These are phyloP conservation scores for Fusarium temperatum DNA, from an alignment of 2,329 filamentous ascomycete species.

Conservation along the genomic window DNA sequence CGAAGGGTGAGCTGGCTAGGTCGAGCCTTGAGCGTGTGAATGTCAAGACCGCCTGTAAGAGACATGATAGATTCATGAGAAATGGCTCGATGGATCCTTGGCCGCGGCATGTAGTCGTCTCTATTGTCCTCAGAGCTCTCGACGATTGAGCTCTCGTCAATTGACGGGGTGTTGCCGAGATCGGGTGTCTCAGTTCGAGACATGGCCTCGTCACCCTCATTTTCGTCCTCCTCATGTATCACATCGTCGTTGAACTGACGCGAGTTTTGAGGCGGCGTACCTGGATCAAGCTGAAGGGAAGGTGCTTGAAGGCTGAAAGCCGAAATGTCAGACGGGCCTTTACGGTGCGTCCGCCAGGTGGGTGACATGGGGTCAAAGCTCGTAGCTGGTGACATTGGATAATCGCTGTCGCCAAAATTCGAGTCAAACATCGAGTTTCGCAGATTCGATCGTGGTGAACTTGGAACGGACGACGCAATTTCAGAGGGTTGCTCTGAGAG, in stretches of 20 bases:
- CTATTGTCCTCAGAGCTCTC: constrained; percentile 45
- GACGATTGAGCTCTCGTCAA: constrained; percentile 49
- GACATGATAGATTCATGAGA: constrained; percentile 94
- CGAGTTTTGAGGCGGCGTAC: constrained; percentile 36
- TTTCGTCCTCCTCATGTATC: constrained; percentile 53
- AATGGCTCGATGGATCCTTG: constrained; percentile 68
- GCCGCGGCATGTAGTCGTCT: constrained; percentile 51
- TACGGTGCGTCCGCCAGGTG: constrained; percentile 63
- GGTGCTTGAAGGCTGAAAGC: constrained; percentile 57
- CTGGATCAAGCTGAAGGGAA: constrained; percentile 48
- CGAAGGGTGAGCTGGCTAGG: constrained; percentile 77
- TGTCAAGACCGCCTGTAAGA: constrained; percentile 86
- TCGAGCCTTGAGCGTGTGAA: constrained; percentile 80
- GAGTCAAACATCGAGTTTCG: constrained; percentile 82
- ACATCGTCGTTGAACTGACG: constrained; percentile 41
- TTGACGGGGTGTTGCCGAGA: constrained; percentile 42
- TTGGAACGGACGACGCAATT: constrained; percentile 78
- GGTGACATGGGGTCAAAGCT: constrained; percentile 74
- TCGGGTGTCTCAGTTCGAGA: constrained; percentile 39
- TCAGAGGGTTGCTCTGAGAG: constrained; percentile 66
- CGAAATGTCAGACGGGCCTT: constrained; percentile 66
- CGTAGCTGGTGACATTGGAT: constrained; percentile 84
- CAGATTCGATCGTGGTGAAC: constrained; percentile 80
- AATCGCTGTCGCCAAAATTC: constrained; percentile 66
- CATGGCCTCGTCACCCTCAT: constrained; percentile 35